Evolutionary conservation across 495 filamentous ascomycete genomes (phyloP).

Genomic region (Daldinia grandis): DNA sequence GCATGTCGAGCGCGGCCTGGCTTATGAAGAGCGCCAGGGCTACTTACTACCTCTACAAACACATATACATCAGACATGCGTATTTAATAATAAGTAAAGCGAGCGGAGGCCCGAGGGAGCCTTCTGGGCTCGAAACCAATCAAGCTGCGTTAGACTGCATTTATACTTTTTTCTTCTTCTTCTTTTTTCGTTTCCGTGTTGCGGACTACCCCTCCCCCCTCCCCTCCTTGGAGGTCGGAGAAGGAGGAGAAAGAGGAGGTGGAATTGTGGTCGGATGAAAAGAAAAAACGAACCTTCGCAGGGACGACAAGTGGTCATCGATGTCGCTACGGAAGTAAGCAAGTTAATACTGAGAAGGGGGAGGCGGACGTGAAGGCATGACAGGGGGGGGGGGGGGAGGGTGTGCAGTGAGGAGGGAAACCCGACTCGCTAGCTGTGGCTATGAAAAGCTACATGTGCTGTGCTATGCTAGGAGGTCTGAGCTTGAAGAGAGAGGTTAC

Average conservation of each 20-base stretch:
- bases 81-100: conserved; percentile 12
- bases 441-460: not conserved
- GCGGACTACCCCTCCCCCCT: not conserved
- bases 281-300: not conserved
- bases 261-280: not conserved
- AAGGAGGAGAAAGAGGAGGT: not conserved
- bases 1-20: not conserved
- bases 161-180: conserved; percentile 18
- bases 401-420: not conserved
- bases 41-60: not conserved
- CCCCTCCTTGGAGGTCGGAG: not conserved
- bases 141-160: conserved; percentile 12
- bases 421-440: not conserved
- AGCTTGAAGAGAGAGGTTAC: not conserved
- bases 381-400: not conserved
- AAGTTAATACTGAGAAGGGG: not conserved
- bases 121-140: not conserved
- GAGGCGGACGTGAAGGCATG: not conserved
- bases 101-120: not conserved
- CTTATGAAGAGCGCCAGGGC: not conserved
- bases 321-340: not conserved
- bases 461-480: not conserved
- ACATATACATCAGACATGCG: not conserved
- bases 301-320: not conserved
- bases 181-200: conserved; percentile 13